Percentiles rank a stretch among this genome's conserved stretches.
phyloP scores from a whole-genome alignment of 345 rosid genomes.

The Salix viminalis region DNA sequence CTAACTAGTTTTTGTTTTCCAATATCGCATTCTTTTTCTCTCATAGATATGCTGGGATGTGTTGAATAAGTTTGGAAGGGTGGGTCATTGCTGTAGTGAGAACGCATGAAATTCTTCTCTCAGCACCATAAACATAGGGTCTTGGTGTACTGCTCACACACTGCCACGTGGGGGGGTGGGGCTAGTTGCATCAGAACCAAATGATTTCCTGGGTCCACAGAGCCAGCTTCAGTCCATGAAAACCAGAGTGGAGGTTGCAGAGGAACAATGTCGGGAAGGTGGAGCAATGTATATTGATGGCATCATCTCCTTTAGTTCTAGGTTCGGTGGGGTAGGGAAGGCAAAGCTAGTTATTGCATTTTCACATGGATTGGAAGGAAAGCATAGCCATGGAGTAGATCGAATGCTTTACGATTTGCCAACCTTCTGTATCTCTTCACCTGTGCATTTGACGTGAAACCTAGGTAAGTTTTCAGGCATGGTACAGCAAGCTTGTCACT shows the following conservation, averaged over 20 bases:
- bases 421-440: background rate
- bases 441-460: background rate
- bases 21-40: background rate
- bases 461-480: too few relatives aligned
- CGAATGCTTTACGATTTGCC: constrained; percentile 1
- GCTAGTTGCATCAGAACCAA: too few relatives aligned
- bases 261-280: background rate
- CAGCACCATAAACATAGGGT: too few relatives aligned
- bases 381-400: background rate
- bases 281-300: background rate
- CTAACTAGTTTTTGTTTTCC: too few relatives aligned
- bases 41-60: too few relatives aligned
- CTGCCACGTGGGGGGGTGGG: too few relatives aligned
- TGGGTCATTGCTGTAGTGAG: background rate
- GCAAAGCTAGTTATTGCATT: background rate
- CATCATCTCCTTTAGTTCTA: background rate
- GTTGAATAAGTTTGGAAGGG: background rate
- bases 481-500: background rate
- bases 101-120: background rate
- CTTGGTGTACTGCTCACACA: too few relatives aligned
- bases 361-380: constrained; percentile 4
- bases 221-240: too few relatives aligned
- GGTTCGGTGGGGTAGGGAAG: background rate
- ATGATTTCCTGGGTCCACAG: too few relatives aligned
- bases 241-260: background rate